Base-by-base conservation (phyloP, 345 rosid genomes). In the Lepidium sativum region DNA sequence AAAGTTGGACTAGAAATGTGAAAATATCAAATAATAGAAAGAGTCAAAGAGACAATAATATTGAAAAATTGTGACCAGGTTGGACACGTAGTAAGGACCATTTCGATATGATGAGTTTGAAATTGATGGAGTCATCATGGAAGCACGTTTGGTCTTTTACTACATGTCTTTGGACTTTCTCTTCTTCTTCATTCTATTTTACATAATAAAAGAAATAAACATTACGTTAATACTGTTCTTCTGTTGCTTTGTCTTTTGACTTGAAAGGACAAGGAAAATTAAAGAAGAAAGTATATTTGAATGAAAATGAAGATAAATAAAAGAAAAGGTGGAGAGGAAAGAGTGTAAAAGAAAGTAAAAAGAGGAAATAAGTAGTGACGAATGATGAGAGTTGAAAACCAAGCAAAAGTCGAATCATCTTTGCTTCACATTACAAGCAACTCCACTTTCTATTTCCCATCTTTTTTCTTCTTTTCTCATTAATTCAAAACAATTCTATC, bases 301-400 rank as follows among this genome's bases (percentile, higher is more conserved):
- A 64, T 14, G 15, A 49, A 41, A 60, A 60, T 10, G 5, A 43
- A 53, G 29, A n/a, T 2, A 17, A 6, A 20, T 21, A 4, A 50
- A 29, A 29, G 41, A 33, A 51, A 59, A 62, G 54, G 17, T 48
- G 50, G 17, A 17, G 47, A 43, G 67, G 66, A 59, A 27, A 52
- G 49, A 62, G 58, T 41, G 64, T 45, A 63, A 70, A 62, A 54
- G 42, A 62, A 40, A 48, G 65, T 57, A 52, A 65, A 27, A 66
- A 73, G 67, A 73, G 56, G 72, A 60, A 73, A 73, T 73, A 60
- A 73, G 72, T 67, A 67, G 63, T 60, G 58, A 16, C 63, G 54
- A 67, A 73, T 73, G 72, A 73, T 73, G 63, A 73, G 63, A 54
- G 77, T 73, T 73, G 77, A 73, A 73, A 73, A 73, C 77, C 63